Base-by-base conservation (phyloP, 495 filamentous ascomycete genomes). In the Penicillium diatomitis region DNA sequence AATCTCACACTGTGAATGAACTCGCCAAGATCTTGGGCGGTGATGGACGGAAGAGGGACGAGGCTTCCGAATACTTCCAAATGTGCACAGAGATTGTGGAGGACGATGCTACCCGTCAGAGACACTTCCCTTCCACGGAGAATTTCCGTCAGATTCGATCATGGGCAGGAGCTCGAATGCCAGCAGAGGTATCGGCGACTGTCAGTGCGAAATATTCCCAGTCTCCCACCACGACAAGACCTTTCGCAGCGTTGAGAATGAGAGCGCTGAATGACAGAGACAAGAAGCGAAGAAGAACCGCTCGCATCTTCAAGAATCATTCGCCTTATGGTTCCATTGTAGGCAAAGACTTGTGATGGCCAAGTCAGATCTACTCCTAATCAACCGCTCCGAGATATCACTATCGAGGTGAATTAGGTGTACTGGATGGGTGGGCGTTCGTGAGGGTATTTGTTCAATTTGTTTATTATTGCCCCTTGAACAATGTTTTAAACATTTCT, bases 131-230 rank as follows among this genome's bases (percentile, higher is more conserved):
- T 4, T 27, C 20, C 4, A 47, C 41, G n/a, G 28, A 38, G 4
- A 30, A 39, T n/a, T 54, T 52, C 31, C 47, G 48, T 31, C 50
- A 46, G 31, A 42, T 53, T 4, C 47, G 49, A 41, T 36, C 48
- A 29, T 59, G 56, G 52, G 50, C 50, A 8, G 54, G 55, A 7
- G 37, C 33, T 34, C 3, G 41, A 5, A 27, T 41, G 5, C 42
- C 47, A 1, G 31, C 30, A 30, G 29, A 35, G n/a, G 12, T 46
- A 29, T 37, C 35, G 20, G 8, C 8, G 5, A 1, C 35, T 12
- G 44, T 35, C 20, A 10, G n/a, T 4, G 31, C 4, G 31, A 28
- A 29, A 8, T n/a, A 4, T 29, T 29, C 33, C 20, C 33, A 44
- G 31, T 30, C 32, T 32, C 41, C 41, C 5, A 44, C 10, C 12